A percentile compares a stretch with the other conserved stretches of the same genome.
Conservation (phyloP, 2,329 filamentous ascomycete genomes). For the Didymella segeticola region DNA sequence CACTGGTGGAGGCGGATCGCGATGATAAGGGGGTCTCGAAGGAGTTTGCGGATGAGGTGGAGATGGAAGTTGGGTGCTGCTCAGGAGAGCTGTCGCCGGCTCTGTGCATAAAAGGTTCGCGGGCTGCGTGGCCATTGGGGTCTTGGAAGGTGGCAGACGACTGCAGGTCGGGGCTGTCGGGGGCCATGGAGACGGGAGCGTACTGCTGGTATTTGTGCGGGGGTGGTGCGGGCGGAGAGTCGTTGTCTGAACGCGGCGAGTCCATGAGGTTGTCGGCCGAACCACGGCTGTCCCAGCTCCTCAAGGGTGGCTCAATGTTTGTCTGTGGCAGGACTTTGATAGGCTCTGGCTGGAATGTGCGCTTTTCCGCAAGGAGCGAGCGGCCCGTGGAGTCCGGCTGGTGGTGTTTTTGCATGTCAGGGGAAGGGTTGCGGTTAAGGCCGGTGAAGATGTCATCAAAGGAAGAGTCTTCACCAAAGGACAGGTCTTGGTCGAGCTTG, state of each 20-base stretch:
- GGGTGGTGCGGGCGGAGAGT: constrained; percentile 42
- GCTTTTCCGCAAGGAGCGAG: constrained; percentile 45
- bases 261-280: constrained; percentile 60
- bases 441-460: constrained; percentile 60
- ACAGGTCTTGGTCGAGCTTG: constrained; percentile 53
- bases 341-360: constrained; percentile 49
- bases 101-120: constrained; percentile 33
- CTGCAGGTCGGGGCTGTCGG: constrained; percentile 40
- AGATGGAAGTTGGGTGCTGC: constrained; percentile 31
- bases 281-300: constrained; percentile 60
- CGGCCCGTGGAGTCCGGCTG: constrained; percentile 34
- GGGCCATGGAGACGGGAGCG: constrained; percentile 38
- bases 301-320: constrained; percentile 56
- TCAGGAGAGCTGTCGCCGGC: constrained; percentile 35
- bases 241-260: constrained; percentile 45
- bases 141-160: constrained; percentile 36
- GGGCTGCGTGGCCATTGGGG: constrained; percentile 25
- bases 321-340: constrained; percentile 54
- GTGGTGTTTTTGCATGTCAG: constrained; percentile 30
- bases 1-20: constrained; percentile 39
- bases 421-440: constrained; percentile 39
- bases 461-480: constrained; percentile 46
- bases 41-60: constrained; percentile 41
- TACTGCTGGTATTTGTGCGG: constrained; percentile 44
- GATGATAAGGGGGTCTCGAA: constrained; percentile 44